phyloP scores from a whole-genome alignment of 2,329 filamentous ascomycete species.

The Penicillium freii region DNA sequence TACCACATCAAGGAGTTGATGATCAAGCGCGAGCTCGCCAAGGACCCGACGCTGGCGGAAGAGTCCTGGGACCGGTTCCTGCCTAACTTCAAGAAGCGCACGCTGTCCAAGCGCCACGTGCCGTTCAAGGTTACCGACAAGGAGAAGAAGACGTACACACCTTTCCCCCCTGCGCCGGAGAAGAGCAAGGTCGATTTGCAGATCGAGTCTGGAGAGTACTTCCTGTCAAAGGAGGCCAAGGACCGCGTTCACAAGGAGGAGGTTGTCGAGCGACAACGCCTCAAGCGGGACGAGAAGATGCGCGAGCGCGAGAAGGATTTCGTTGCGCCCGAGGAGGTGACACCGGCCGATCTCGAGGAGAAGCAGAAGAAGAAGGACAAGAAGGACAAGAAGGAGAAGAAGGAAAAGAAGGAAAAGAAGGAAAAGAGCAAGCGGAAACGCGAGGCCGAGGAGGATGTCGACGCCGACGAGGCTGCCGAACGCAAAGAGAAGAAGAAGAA shows the following conservation, averaged over 20 bases:
- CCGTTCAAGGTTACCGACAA: constrained; percentile 91
- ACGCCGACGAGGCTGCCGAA: constrained; percentile 37
- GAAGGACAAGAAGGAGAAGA: constrained; percentile 48
- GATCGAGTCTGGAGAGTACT: constrained; percentile 97
- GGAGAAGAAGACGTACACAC: constrained; percentile 89
- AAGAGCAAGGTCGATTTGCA: constrained; percentile 99
- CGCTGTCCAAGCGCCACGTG: constrained; percentile 75
- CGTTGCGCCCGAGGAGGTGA: constrained; percentile 76
- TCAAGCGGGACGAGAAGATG: constrained; percentile 84
- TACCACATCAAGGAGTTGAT: constrained; percentile 95
- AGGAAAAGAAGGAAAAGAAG: constrained; percentile 45
- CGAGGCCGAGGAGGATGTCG: constrained; percentile 36
- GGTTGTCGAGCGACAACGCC: constrained; percentile 77
- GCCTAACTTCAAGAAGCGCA: constrained; percentile 94
- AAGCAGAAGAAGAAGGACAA: constrained; percentile 52
- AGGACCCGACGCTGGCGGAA: constrained; percentile 78
- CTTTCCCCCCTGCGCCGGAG: constrained; percentile 93
- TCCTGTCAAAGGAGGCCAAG: constrained; percentile 88
- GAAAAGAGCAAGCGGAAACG: constrained; percentile 47
- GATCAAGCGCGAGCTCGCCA: constrained; percentile 89
- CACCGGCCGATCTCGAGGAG: constrained; percentile 54
- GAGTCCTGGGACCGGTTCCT: constrained; percentile 97
- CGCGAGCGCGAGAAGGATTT: constrained; percentile 83
- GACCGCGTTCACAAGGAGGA: constrained; percentile 77
- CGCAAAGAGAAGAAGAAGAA: constrained; percentile 63